Conservation (phyloP, 2,329 filamentous ascomycete species). For the Sporothrix pallida region DNA sequence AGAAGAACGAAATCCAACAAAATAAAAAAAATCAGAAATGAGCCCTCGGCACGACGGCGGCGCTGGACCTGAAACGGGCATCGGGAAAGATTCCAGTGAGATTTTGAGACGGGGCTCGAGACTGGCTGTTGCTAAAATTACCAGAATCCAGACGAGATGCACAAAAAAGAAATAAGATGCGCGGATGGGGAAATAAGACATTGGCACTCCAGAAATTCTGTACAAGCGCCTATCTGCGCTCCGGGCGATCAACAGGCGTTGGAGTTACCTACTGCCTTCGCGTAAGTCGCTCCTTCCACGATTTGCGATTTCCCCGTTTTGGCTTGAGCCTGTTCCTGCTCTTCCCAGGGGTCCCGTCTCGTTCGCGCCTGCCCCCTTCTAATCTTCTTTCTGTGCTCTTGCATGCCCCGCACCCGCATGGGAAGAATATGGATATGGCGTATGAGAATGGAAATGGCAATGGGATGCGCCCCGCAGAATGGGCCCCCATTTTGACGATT, state of each 20-base stretch:
- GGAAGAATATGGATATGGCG: not conserved
- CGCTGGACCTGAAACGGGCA: constrained; percentile 3
- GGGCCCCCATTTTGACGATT: not conserved
- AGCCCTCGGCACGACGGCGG: constrained; percentile 1
- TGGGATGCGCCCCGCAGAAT: constrained; percentile 25
- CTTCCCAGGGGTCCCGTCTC: not conserved
- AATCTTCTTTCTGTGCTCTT: constrained; percentile 6
- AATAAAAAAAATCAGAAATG: not conserved
- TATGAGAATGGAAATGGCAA: not conserved
- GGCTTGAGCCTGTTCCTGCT: not conserved
- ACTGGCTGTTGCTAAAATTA: constrained; percentile 20
- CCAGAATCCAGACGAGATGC: not conserved
- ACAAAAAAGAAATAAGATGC: constrained; percentile 12
- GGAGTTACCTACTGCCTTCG: constrained; percentile 26
- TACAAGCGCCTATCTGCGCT: constrained; percentile 21
- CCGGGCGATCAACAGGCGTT: not conserved
- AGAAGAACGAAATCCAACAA: not conserved
- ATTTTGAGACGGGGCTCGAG: not conserved
- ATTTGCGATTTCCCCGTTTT: not conserved
- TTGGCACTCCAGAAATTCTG: no score
- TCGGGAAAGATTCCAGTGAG: constrained; percentile 7
- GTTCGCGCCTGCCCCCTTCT: constrained; percentile 13
- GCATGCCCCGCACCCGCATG: constrained; percentile 27
- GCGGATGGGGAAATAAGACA: not conserved
- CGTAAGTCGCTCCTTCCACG: constrained; percentile 22